Evolutionary conservation across 768 basidiomycete genomes (phyloP).

Genomic region (Chlorophyllum brunneum): DNA sequence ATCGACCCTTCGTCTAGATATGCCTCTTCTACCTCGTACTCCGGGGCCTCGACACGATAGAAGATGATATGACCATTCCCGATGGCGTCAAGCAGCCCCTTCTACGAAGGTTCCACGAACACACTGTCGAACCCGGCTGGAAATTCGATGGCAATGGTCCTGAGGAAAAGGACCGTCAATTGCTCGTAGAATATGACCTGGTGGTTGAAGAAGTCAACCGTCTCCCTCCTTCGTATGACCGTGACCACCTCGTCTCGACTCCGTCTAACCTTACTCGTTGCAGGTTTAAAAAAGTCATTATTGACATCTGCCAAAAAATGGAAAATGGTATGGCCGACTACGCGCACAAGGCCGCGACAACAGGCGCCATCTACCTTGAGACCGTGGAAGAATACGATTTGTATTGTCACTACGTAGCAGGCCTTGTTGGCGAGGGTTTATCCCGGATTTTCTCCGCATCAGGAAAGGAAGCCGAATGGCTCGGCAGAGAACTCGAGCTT

Average conservation of each 20-base stretch:
- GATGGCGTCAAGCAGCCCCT: conserved; percentile 84
- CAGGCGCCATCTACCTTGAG: conserved; percentile 65
- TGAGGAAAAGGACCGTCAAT: conserved; percentile 81
- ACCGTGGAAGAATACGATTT: conserved; percentile 88
- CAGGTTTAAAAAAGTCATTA: conserved; percentile 76
- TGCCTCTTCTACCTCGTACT: conserved; percentile 94
- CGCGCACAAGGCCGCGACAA: conserved; percentile 74
- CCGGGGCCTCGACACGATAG: conserved; percentile 93
- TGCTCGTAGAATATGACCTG: conserved; percentile 79
- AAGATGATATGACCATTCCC: conserved; percentile 96
- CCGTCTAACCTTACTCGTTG: conserved; percentile 1
- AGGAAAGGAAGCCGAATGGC: conserved; percentile 70
- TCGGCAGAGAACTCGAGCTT: conserved; percentile 80
- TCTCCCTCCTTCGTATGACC: conserved; percentile 60
- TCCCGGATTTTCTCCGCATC: conserved; percentile 86
- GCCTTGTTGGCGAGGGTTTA: conserved; percentile 94
- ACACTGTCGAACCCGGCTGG: conserved; percentile 83
- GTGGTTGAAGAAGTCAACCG: conserved; percentile 77
- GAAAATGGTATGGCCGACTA: conserved; percentile 94
- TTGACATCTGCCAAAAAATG: conserved; percentile 86
- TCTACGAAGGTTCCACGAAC: conserved; percentile 76
- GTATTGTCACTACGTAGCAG: conserved; percentile 98
- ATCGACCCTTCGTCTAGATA: conserved; percentile 48
- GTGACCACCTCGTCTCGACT: neutral
- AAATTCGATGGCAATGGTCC: conserved; percentile 78